Evolutionary conservation across 106 monocot genomes (phyloP), one percentile per base, ranked within the genome.

Genomic region (Platanthera zijinensis): DNA sequence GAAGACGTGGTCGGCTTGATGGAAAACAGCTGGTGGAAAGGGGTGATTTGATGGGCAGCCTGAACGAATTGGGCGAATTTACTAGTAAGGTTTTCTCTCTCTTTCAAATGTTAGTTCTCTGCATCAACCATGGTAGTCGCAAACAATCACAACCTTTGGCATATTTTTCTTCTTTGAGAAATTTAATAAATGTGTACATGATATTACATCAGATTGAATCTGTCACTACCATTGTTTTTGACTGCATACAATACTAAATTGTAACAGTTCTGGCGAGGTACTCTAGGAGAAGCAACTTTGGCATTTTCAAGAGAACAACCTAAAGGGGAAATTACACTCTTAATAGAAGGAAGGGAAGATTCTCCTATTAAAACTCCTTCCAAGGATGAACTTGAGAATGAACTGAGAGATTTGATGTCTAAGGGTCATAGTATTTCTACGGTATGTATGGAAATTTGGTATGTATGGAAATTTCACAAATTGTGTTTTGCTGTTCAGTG

Each of bases 261-360:
- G 49, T 50, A 18, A 21, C 50, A 92, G 92, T 92, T 92, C 77
- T 92, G 92, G 92, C 80, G 92, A 72, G 92, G 92, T 57, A 83
- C 79, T 78, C 68, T 92, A 64, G 87, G 75, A 19, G 92, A 89
- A 78, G 92, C 92, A 47, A 76, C 51, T 66, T 51, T 73, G 79
- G 17, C 32, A 75, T 89, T 81, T 82, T 57, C 73, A 70, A 59
- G 22, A 73, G 75, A 53, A 62, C 81, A 84, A 52, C 85, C 85
- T 73, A 89, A 83, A 77, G 92, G 92, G 54, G 92, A 92, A 86
- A 85, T 89, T 53, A 92, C 92, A 68, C 47, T 92, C 39, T 71
- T 92, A 32, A 82, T 92, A 78, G 85, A 89, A 80, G 92, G 92
- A 49, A 89, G 80, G 32, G 48, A 51, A 30, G 77, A 76, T 54